phyloP scores from a whole-genome alignment of 2,329 filamentous ascomycete species.

The Fusarium cicatricum region DNA sequence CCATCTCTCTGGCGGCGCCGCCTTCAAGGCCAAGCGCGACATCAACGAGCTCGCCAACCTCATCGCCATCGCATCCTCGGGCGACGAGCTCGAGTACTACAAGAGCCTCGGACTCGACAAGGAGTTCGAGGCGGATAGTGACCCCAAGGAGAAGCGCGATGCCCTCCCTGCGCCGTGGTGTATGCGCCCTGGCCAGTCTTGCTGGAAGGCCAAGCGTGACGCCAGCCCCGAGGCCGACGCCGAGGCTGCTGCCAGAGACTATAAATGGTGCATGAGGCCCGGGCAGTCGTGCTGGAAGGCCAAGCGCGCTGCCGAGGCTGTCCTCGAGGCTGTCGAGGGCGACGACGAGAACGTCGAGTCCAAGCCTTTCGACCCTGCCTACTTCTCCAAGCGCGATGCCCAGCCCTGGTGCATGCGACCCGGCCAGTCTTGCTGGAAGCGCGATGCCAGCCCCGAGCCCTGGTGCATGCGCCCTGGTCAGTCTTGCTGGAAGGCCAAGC shows the following conservation, averaged over 20 bases:
- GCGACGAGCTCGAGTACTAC: constrained; percentile 46
- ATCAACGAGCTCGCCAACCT: constrained; percentile 51
- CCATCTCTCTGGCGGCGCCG: constrained; percentile 47
- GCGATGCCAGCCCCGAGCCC: constrained; percentile 33
- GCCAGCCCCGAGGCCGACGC: constrained; percentile 20
- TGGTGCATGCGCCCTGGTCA: constrained; percentile 44
- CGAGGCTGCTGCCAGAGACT: constrained; percentile 22
- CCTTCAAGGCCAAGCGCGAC: constrained; percentile 50
- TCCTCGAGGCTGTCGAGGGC: constrained; percentile 39
- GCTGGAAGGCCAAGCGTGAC: constrained; percentile 51
- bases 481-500: constrained; percentile 52
- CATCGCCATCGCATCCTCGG: constrained; percentile 43
- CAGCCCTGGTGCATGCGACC: constrained; percentile 40
- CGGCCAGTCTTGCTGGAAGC: constrained; percentile 49
- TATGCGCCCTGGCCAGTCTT: constrained; percentile 42
- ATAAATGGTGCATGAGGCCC: constrained; percentile 41
- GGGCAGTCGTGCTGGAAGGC: constrained; percentile 52
- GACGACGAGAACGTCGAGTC: constrained; percentile 32
- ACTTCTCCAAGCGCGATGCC: constrained; percentile 46
- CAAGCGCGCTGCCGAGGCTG: constrained; percentile 43
- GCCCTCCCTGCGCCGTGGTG: constrained; percentile 41
- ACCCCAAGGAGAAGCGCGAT: constrained; percentile 32
- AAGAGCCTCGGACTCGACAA: constrained; percentile 42
- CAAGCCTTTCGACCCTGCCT: constrained; percentile 45
- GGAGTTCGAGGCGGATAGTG: constrained; percentile 33